A percentile compares a stretch with the other conserved stretches of the same genome.
Conservation (phyloP, 2,329 filamentous ascomycete species). For the Hypoxylon sp. region DNA sequence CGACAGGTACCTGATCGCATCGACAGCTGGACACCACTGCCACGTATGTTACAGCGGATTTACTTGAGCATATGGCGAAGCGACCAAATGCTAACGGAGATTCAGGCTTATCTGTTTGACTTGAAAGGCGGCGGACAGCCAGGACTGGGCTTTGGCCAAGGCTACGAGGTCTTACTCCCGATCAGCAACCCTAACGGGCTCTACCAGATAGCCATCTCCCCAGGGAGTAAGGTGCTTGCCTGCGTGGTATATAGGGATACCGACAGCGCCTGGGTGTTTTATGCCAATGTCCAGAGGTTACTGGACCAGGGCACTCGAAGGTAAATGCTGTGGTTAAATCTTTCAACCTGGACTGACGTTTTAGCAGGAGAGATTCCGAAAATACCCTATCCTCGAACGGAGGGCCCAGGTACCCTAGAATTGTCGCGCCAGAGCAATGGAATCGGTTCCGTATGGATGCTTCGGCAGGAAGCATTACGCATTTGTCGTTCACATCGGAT, state of each 20-base stretch:
- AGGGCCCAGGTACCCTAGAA: not conserved
- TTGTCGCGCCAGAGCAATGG: not conserved
- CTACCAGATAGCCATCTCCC: constrained; percentile 20
- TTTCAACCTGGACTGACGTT: not conserved
- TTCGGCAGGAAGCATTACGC: constrained; percentile 3
- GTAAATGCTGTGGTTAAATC: not conserved
- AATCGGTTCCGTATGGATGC: not conserved
- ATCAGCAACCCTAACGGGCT: not conserved
- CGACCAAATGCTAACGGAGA: not conserved
- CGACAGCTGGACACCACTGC: constrained; percentile 6
- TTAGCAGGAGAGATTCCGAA: not conserved
- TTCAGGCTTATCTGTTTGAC: constrained; percentile 14
- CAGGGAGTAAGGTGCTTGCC: constrained; percentile 8
- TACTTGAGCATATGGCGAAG: not conserved
- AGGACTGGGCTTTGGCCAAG: not conserved
- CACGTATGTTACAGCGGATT: not conserved
- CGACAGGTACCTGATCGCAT: constrained; percentile 15
- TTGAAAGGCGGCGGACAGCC: not conserved
- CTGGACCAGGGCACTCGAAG: not conserved
- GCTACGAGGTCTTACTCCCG: constrained; percentile 14
- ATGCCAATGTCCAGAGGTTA: constrained; percentile 1
- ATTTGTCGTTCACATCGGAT: constrained; percentile 17
- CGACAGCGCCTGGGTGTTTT: constrained; percentile 1
- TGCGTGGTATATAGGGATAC: constrained; percentile 5
- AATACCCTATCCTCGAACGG: not conserved